phyloP scores from a whole-genome alignment of 192 early-diverging fungal genomes.

The Entophlyctis luteolus region DNA sequence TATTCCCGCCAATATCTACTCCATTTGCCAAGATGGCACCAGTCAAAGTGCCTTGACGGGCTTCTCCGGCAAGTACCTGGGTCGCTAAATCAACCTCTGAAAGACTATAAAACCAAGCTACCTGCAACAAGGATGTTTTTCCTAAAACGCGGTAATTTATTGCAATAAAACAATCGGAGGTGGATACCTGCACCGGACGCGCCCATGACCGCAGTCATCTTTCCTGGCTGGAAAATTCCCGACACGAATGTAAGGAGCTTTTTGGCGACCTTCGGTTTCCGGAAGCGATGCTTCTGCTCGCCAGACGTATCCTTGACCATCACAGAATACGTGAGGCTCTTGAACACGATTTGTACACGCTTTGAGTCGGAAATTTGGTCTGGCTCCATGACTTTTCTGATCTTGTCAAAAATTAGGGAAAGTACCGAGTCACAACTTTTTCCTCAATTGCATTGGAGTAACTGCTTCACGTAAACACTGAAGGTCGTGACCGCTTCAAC shows the following conservation, averaged over 20 bases:
- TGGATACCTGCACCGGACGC: constrained; percentile 75
- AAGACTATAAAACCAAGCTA: too few species aligned
- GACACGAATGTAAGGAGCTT: constrained; percentile 14
- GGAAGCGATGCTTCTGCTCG: neutral
- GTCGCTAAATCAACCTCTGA: too few species aligned
- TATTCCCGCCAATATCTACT: constrained; percentile 40
- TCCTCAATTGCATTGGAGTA: too few species aligned
- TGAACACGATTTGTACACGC: constrained; percentile 17
- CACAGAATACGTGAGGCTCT: constrained; percentile 8
- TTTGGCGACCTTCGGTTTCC: neutral
- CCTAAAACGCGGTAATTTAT: constrained; percentile 8
- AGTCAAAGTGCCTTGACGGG: constrained; percentile 35
- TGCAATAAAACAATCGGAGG: neutral
- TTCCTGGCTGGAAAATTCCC: constrained; percentile 53
- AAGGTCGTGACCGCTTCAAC: too few species aligned
- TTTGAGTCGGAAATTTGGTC: too few species aligned
- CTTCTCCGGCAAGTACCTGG: constrained; percentile 46
- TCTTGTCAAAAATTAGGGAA: too few species aligned
- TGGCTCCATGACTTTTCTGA: too few species aligned
- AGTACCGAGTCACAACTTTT: too few species aligned
- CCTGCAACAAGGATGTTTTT: constrained; percentile 15
- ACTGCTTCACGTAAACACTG: too few species aligned
- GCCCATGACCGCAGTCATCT: constrained; percentile 82
- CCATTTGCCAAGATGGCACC: constrained; percentile 62
- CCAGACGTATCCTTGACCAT: neutral